Conservation (phyloP, 2,329 filamentous ascomycete species). For the Triangularia verruculosa region DNA sequence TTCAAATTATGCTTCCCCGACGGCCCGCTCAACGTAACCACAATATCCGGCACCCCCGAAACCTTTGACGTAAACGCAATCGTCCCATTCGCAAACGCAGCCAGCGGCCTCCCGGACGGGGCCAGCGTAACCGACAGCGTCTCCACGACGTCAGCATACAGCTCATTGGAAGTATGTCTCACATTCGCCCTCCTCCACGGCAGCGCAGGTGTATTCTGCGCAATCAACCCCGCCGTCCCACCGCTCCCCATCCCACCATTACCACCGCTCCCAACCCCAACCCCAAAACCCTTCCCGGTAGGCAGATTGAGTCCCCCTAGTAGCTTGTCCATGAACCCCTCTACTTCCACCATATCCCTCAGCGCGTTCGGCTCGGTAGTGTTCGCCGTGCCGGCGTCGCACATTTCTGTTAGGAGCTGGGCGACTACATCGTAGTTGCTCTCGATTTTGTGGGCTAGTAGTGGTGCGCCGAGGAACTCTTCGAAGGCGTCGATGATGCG, state of each 20-base stretch:
- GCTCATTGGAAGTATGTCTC: conserved; percentile 91
- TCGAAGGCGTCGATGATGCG: conserved; percentile 88
- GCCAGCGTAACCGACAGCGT: conserved; percentile 83
- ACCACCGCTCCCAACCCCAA: conserved; percentile 34
- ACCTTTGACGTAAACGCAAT: conserved; percentile 95
- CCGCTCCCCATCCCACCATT: conserved; percentile 36
- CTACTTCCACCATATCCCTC: conserved; percentile 86
- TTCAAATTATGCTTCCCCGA: conserved; percentile 75
- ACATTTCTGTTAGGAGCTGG: conserved; percentile 92
- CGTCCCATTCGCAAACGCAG: conserved; percentile 84
- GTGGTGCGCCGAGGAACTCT: conserved; percentile 85
- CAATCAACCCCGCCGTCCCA: conserved; percentile 36
- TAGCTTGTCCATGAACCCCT: conserved; percentile 84
- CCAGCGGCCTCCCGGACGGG: conserved; percentile 81
- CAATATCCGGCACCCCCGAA: conserved; percentile 88
- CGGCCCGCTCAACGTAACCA: conserved; percentile 74
- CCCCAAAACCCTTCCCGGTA: conserved; percentile 41
- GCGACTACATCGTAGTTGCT: conserved; percentile 89
- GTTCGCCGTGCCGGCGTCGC: conserved; percentile 83
- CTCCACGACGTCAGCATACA: conserved; percentile 95
- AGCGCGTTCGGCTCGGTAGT: conserved; percentile 93
- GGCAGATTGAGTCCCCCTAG: conserved; percentile 84
- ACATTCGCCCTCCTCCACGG: conserved; percentile 93
- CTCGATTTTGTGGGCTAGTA: conserved; percentile 84
- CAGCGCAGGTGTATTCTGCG: conserved; percentile 54